Evolutionary conservation across 192 early-diverging fungal genomes (phyloP).

Genomic region (Backusella macrospora): DNA sequence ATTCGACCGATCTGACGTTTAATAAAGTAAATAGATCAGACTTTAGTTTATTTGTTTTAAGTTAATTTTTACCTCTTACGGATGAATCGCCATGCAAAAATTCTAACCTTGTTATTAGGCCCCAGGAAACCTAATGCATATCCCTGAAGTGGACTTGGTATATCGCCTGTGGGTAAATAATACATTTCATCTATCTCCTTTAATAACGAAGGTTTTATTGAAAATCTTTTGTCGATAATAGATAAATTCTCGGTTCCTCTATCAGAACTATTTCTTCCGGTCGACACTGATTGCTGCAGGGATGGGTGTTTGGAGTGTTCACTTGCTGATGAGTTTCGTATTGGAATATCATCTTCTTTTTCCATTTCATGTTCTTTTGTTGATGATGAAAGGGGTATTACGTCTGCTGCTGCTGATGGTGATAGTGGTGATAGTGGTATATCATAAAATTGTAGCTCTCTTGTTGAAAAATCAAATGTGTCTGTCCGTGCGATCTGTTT

Average conservation of each 20-base stretch:
- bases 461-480: background rate
- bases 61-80: constrained; percentile 41
- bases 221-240: background rate
- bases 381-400: background rate
- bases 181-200: background rate
- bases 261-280: background rate
- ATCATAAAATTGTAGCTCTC: background rate
- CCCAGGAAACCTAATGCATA: constrained; percentile 41
- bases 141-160: constrained; percentile 37
- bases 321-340: background rate
- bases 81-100: constrained; percentile 40
- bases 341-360: background rate
- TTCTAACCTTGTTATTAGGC: constrained; percentile 34
- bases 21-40: background rate
- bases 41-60: background rate
- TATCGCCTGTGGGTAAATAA: background rate
- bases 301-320: background rate
- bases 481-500: background rate
- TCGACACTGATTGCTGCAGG: background rate
- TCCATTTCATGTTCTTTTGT: background rate
- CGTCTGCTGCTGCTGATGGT: background rate
- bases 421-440: background rate
- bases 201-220: background rate
- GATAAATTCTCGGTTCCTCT: background rate
- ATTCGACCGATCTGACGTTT: constrained; percentile 34